These are phyloP conservation scores for Decorospora gaudefroyi DNA, from an alignment of 2,329 filamentous ascomycete genomes.

Conservation along the genomic window DNA sequence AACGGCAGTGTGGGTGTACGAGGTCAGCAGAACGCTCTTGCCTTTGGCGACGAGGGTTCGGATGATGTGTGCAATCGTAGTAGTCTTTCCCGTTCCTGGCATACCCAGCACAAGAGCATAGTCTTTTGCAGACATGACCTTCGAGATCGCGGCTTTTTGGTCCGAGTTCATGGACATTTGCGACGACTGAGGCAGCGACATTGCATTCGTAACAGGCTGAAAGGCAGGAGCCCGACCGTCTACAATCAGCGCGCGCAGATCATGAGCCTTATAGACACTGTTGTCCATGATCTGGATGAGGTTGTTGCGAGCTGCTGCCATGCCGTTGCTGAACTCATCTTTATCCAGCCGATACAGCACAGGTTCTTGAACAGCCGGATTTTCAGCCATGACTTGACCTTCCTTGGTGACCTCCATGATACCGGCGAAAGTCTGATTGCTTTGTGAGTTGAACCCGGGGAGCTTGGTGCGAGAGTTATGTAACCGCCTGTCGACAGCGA, in stretches of 20 bases:
- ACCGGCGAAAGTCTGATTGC: constrained; percentile 84
- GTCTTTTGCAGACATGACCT: constrained; percentile 93
- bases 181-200: constrained; percentile 58
- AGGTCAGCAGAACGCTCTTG: constrained; percentile 90
- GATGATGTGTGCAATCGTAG: constrained; percentile 97
- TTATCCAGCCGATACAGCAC: constrained; percentile 87
- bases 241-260: constrained; percentile 79
- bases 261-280: constrained; percentile 68
- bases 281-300: constrained; percentile 90
- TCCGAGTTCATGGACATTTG: constrained; percentile 79
- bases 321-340: constrained; percentile 97
- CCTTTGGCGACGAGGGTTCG: constrained; percentile 83
- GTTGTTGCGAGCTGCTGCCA: constrained; percentile 94
- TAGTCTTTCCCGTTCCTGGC: constrained; percentile 98
- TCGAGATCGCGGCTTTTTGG: constrained; percentile 82
- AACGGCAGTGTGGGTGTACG: constrained; percentile 95
- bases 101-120: constrained; percentile 98
- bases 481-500: constrained; percentile 86
- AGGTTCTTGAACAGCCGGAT: constrained; percentile 56
- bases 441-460: constrained; percentile 72
- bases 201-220: constrained; percentile 66
- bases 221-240: constrained; percentile 76
- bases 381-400: constrained; percentile 38
- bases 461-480: constrained; percentile 81
- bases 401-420: constrained; percentile 82